Conservation (phyloP, 208 protist species). For the Angomonas deanei region DNA sequence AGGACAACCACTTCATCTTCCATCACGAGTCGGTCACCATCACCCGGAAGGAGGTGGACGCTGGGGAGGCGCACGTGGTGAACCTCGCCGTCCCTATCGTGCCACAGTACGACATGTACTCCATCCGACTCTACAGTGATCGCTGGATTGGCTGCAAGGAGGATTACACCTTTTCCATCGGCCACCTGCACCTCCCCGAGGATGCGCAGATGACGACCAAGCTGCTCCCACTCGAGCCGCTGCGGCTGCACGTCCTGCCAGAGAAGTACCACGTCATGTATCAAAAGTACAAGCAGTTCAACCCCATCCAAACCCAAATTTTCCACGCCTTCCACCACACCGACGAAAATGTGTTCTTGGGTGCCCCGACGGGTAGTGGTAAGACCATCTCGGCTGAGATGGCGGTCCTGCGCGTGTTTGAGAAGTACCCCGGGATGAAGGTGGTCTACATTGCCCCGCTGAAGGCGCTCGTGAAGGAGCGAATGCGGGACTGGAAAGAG, state of each 20-base stretch:
- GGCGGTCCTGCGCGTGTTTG: constrained; percentile 95
- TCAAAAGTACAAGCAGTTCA: constrained; percentile 96
- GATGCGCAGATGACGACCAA: constrained; percentile 92
- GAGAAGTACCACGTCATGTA: constrained; percentile 83
- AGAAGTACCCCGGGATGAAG: constrained; percentile 87
- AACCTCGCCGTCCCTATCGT: constrained; percentile 95
- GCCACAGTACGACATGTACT: constrained; percentile 97
- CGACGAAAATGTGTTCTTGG: constrained; percentile 97
- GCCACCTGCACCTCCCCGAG: constrained; percentile 94
- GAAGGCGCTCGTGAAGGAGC: constrained; percentile 99
- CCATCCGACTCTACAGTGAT: constrained; percentile 93
- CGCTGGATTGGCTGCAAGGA: constrained; percentile 92
- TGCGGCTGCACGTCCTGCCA: constrained; percentile 89
- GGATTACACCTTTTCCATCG: constrained; percentile 90
- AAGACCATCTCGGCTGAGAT: constrained; percentile 99
- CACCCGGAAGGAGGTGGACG: constrained; percentile 82
- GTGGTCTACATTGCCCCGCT: constrained; percentile 99
- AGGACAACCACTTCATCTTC: constrained; percentile 93
- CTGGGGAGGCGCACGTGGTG: constrained; percentile 74
- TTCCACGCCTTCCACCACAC: constrained; percentile 98
- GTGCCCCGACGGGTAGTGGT: constrained; percentile 96
- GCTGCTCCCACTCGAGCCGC: constrained; percentile 93
- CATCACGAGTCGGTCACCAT: constrained; percentile 80
- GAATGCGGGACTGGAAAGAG: constrained; percentile 95
- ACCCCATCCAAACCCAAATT: constrained; percentile 99